Percentiles rank a stretch among this genome's conserved stretches.
Evolutionary conservation across 2,329 filamentous ascomycete genomes (phyloP).

Genomic region (Endoconidiophora polonica): DNA sequence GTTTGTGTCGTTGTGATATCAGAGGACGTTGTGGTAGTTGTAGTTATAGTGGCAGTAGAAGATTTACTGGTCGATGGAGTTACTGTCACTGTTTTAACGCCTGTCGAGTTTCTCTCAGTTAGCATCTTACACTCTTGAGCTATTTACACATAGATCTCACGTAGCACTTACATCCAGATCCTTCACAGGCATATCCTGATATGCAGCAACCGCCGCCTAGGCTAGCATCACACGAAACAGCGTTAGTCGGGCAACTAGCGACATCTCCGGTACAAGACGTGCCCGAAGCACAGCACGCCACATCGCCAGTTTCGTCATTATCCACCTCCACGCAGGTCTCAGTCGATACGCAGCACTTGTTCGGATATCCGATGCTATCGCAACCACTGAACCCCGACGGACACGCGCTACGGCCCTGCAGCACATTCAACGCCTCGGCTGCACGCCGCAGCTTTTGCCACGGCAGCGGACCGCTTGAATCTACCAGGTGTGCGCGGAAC

Average conservation of each 20-base stretch:
- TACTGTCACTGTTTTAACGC: constrained; percentile 12
- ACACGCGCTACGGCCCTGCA: constrained; percentile 47
- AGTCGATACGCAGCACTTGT: constrained; percentile 55
- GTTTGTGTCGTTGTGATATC: constrained; percentile 25
- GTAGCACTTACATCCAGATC: constrained; percentile 46
- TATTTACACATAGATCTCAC: not conserved
- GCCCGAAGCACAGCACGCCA: constrained; percentile 60
- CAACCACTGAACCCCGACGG: constrained; percentile 51
- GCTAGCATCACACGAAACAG: constrained; percentile 46
- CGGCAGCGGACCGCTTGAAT: constrained; percentile 12
- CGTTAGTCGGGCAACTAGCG: constrained; percentile 41
- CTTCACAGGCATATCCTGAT: constrained; percentile 50
- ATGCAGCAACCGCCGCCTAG: constrained; percentile 64
- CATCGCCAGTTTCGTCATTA: constrained; percentile 45
- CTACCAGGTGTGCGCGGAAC: not conserved
- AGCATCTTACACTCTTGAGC: not conserved
- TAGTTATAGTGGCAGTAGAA: constrained; percentile 15
- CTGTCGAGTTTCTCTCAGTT: constrained; percentile 2
- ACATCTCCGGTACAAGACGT: constrained; percentile 46
- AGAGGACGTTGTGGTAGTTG: constrained; percentile 26
- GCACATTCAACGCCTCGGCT: constrained; percentile 28
- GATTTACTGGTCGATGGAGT: constrained; percentile 11
- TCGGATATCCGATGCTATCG: constrained; percentile 42
- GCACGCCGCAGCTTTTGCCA: constrained; percentile 23
- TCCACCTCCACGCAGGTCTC: constrained; percentile 49